Evolutionary conservation across 768 basidiomycete species (phyloP).

Genomic region (Clavaria fumosa): DNA sequence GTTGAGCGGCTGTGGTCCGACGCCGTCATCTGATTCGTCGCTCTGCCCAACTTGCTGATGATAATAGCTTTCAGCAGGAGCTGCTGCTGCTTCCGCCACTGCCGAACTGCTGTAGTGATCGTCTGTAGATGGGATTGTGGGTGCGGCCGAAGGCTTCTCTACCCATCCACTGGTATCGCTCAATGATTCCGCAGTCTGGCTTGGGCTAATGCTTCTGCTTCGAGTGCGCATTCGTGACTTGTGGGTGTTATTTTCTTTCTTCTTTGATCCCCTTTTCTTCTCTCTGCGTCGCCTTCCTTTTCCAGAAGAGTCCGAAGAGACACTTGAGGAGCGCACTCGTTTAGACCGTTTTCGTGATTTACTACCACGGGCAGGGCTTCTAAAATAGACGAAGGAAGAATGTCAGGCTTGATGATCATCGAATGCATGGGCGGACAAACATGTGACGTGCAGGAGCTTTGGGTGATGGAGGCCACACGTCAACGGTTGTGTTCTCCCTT

Average conservation of each 20-base stretch:
- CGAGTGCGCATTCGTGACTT: too few species aligned
- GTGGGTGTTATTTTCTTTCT: conserved; percentile 27
- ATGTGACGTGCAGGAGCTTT: conserved; percentile 42
- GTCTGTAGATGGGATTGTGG: too few species aligned
- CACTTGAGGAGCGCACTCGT: conserved; percentile 37
- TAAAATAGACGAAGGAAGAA: background rate
- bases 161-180: conserved; percentile 53
- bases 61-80: too few species aligned
- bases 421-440: conserved; percentile 23
- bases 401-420: background rate
- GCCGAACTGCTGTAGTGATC: too few species aligned
- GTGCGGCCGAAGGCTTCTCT: conserved; percentile 27
- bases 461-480: conserved; percentile 78
- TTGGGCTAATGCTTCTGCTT: conserved; percentile 19
- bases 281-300: conserved; percentile 51
- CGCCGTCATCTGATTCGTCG: conserved; percentile 40
- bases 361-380: background rate
- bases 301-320: conserved; percentile 29
- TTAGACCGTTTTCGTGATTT: conserved; percentile 45
- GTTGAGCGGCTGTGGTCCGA: conserved; percentile 64
- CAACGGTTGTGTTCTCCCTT: conserved; percentile 37
- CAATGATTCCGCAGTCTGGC: too few species aligned
- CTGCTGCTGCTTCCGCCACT: too few species aligned
- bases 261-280: conserved; percentile 37
- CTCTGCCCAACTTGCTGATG: conserved; percentile 15